Conservation (phyloP, 2,329 filamentous ascomycete species). For the Helotiales sp. region DNA sequence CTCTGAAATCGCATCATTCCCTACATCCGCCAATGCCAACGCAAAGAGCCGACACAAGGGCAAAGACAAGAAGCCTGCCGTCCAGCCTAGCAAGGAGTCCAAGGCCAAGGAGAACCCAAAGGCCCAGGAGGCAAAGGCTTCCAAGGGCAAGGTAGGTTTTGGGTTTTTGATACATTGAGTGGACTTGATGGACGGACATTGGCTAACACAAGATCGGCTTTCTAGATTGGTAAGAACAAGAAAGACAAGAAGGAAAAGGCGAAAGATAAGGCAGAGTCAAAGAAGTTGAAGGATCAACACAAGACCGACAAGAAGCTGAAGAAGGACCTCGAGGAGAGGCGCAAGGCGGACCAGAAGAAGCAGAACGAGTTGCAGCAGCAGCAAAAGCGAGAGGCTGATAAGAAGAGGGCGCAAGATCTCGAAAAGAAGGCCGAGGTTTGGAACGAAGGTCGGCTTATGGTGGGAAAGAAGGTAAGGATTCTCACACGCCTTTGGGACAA, state of each 20-base stretch:
- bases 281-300: neutral
- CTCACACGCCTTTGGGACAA: neutral
- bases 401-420: slow-evolving; percentile 4
- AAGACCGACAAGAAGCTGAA: slow-evolving; percentile 6
- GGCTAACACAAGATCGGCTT: neutral
- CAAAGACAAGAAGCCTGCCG: neutral
- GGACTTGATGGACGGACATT: too few relatives aligned
- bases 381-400: neutral
- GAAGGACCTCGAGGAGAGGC: slow-evolving; percentile 1
- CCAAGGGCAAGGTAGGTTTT: neutral
- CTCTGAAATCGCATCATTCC: neutral
- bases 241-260: slow-evolving; percentile 7
- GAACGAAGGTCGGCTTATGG: neutral
- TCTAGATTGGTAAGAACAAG: neutral
- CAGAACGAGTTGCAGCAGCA: neutral
- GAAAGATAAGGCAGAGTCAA: neutral
- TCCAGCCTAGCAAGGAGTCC: neutral
- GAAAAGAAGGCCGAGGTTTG: slow-evolving; percentile 10
- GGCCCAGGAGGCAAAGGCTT: neutral
- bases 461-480: neutral
- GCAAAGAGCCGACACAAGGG: slow-evolving; percentile 13
- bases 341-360: neutral
- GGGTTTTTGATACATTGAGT: neutral
- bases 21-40: neutral
- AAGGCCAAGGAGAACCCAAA: neutral